Base-by-base conservation (phyloP, 495 filamentous ascomycete species). In the Bryoglossum gracile region DNA sequence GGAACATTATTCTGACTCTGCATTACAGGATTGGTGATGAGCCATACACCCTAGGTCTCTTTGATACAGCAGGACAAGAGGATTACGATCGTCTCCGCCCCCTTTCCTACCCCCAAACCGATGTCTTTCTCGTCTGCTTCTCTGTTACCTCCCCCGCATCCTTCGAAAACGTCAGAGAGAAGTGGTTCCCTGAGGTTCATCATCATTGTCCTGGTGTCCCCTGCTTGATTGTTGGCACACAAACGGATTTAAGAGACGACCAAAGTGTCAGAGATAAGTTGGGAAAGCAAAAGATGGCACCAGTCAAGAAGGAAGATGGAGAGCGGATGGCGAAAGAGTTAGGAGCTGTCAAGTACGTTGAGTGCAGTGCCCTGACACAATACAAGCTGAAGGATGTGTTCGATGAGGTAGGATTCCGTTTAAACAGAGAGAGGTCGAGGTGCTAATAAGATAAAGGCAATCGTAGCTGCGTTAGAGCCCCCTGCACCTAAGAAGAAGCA, bases 301-400 rank as follows among this genome's bases (percentile, higher is more conserved):
- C 92, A 2, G 89, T 98, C 41, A 76, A 78, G 52, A 88, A 84
- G 66, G 89, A 94, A 64, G 89, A 95, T 56, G 92, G 94, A 24
- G 94, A 97, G 63, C 72, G 80, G 51, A 95, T 98, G 86, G 94
- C 94, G 0, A 95, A 88, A 72, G 91, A 97, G 42, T 70, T 98
- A 10, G 88, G 87, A 37, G 92, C 92, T 5, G 89, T 98, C 48
- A 96, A 96, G 73, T 98, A 97, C 53, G 92, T 98, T 43, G 92
- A 98, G 70, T 98, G 92, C 70, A 95, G 89, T 61, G 92, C 92
- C 25, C 69, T 98, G 67, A 98, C 92, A 30, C 92, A 98, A 73
- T 95, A 90, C 68, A 95, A 95, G 69, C 72, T 98, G 45, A 98
- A 98, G 76, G 94, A 98, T 64, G 92, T 98, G 22, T 98, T 98